Conservation (phyloP, 768 basidiomycete species). For the Calocybe indica region DNA sequence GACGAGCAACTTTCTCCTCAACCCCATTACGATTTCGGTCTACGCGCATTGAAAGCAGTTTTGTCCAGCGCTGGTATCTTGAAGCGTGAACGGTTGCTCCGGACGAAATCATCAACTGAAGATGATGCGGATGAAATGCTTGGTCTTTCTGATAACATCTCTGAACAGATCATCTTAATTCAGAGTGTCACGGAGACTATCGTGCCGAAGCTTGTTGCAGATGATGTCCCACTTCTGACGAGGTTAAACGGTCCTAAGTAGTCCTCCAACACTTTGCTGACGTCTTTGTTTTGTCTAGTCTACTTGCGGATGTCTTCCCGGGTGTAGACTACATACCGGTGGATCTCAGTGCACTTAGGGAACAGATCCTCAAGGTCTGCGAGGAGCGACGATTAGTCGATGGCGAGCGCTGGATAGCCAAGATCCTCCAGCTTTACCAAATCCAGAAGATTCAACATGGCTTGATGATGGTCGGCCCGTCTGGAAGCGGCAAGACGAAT, state of each 20-base stretch:
- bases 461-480: constrained; percentile 99
- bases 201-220: constrained; percentile 95
- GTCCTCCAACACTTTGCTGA: constrained; percentile 1
- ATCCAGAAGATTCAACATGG: constrained; percentile 99
- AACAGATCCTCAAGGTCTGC: constrained; percentile 84
- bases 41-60: constrained; percentile 95
- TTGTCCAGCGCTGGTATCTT: constrained; percentile 95
- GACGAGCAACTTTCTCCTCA: constrained; percentile 95
- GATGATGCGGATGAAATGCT: constrained; percentile 34
- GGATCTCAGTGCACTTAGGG: constrained; percentile 79
- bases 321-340: constrained; percentile 89
- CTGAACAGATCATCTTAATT: constrained; percentile 95
- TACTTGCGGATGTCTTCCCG: constrained; percentile 96
- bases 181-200: constrained; percentile 99
- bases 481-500: constrained; percentile 93
- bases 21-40: constrained; percentile 98
- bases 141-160: constrained; percentile 62
- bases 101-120: constrained; percentile 29
- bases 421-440: constrained; percentile 96
- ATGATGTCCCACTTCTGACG: constrained; percentile 91
- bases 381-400: constrained; percentile 77
- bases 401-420: constrained; percentile 88
- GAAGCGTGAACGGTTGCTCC: constrained; percentile 82
- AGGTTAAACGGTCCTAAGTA: constrained; percentile 43
- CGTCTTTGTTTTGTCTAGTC: constrained; percentile 34